Conservation (phyloP, 305 asterid species). For the Fraxinus angustifolia region DNA sequence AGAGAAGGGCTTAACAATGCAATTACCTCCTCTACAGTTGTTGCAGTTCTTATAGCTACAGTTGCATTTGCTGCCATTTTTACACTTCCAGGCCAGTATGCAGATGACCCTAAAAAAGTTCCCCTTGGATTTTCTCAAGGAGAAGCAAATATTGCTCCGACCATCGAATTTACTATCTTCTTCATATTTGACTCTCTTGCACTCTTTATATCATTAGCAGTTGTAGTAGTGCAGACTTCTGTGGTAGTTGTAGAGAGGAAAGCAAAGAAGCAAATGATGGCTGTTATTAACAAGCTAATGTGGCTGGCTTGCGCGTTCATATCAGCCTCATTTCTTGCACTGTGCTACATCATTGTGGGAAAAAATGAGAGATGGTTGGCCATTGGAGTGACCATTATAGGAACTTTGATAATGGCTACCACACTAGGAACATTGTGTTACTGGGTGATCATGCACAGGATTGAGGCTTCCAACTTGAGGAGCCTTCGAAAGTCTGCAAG, state of each 20-base stretch:
- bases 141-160: slow-evolving; percentile 58
- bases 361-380: slow-evolving; percentile 55
- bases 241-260: slow-evolving; percentile 61
- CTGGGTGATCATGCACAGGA: slow-evolving; percentile 64
- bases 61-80: slow-evolving; percentile 81
- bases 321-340: slow-evolving; percentile 59
- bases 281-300: slow-evolving; percentile 74
- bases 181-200: slow-evolving; percentile 65
- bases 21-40: slow-evolving; percentile 72
- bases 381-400: slow-evolving; percentile 50
- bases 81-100: slow-evolving; percentile 68
- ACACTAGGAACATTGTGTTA: slow-evolving; percentile 67
- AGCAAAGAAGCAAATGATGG: slow-evolving; percentile 69
- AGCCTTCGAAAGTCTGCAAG: slow-evolving; percentile 44
- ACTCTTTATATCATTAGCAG: slow-evolving; percentile 76
- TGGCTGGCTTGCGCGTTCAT: slow-evolving; percentile 74
- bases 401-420: slow-evolving; percentile 56
- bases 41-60: slow-evolving; percentile 76
- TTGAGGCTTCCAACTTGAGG: slow-evolving; percentile 63
- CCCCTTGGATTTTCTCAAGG: slow-evolving; percentile 45
- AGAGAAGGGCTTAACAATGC: slow-evolving; percentile 76
- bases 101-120: slow-evolving; percentile 31
- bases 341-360: slow-evolving; percentile 60
- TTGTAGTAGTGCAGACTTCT: slow-evolving; percentile 79
- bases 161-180: slow-evolving; percentile 49